Base-by-base conservation (phyloP, 2,329 filamentous ascomycete genomes). In the Colletotrichum navitas region DNA sequence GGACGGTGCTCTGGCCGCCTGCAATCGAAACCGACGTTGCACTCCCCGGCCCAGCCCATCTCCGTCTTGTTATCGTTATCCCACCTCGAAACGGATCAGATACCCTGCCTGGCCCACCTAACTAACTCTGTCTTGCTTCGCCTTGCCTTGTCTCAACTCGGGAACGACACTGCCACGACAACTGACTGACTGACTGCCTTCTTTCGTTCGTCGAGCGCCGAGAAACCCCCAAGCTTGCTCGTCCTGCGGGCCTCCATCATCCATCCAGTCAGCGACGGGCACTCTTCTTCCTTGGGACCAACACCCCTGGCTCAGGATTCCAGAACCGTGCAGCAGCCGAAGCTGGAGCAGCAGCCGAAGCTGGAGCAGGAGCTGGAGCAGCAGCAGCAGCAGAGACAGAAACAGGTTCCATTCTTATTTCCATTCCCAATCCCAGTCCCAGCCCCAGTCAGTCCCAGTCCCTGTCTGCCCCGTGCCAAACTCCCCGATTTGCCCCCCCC, bases 391-490 rank as follows among this genome's bases (percentile, higher is more conserved):
- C 41, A 64, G n/a, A 36, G 10, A 34, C 32, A 55, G 32, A 16
- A 14, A 11, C 34, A 56, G 34, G 18, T 34, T 36, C 36, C 51
- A 45, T 43, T 21, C 47, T 18, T 36, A 63, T 52, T 29, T 12
- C 32, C 49, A 26, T 43, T 29, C 39, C 43, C 32, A 61, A 34
- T 39, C 41, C 45, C 10, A 51, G 26, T 36, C 39, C 29, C 32
- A 61, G 39, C 62, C 56, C 64, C 32, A 67, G 51, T 67, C 41
- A 67, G 51, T 67, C 41, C 55, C 54, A 29, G 60, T 52, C 64
- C 34, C 24, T 21, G 55, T 52, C 59, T 66, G 70, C 70, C 63
- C 72, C 72, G 62, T 69, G 69, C 72, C 70, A 72, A 74, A 70
- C 58, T 66, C 34, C 16, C 39, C 56, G 47, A 49, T 65, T 63